Evolutionary conservation across 1,139 yeast genomes (phyloP).

Genomic region (Zygosaccharomyces sapae): DNA sequence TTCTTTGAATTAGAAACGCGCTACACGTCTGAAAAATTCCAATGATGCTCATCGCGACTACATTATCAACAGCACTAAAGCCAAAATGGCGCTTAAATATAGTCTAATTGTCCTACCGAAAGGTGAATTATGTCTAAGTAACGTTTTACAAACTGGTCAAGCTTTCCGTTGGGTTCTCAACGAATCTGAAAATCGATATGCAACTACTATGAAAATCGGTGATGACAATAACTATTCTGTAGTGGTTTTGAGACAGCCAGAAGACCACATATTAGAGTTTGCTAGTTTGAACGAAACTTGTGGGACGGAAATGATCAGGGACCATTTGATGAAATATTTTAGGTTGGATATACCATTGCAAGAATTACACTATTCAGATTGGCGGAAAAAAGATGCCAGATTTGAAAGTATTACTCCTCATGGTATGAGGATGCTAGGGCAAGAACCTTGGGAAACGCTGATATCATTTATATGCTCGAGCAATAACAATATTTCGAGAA

Average conservation of each 20-base stretch:
- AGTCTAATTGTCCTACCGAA: constrained; percentile 10
- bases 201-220: constrained; percentile 26
- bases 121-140: constrained; percentile 55
- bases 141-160: constrained; percentile 85
- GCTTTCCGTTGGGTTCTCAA: constrained; percentile 48
- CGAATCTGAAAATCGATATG: constrained; percentile 21
- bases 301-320: constrained; percentile 17
- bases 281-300: constrained; percentile 17
- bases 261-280: constrained; percentile 23
- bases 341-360: constrained; percentile 54
- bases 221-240: constrained; percentile 24
- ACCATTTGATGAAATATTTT: constrained; percentile 63
- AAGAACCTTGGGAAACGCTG: constrained; percentile 96
- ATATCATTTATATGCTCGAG: constrained; percentile 90
- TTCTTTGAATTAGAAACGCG: constrained; percentile 1
- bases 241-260: constrained; percentile 39
- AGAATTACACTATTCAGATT: constrained; percentile 49
- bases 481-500: constrained; percentile 91
- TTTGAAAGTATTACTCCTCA: constrained; percentile 39
- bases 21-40: constrained; percentile 5
- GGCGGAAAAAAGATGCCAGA: constrained; percentile 57
- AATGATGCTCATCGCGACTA: constrained; percentile 3
- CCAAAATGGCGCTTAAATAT: constrained; percentile 9
- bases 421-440: constrained; percentile 81
- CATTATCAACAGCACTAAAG: background rate